These are phyloP conservation scores for Camillea tinctor DNA, from an alignment of 2,329 filamentous ascomycete genomes.

Conservation along the genomic window DNA sequence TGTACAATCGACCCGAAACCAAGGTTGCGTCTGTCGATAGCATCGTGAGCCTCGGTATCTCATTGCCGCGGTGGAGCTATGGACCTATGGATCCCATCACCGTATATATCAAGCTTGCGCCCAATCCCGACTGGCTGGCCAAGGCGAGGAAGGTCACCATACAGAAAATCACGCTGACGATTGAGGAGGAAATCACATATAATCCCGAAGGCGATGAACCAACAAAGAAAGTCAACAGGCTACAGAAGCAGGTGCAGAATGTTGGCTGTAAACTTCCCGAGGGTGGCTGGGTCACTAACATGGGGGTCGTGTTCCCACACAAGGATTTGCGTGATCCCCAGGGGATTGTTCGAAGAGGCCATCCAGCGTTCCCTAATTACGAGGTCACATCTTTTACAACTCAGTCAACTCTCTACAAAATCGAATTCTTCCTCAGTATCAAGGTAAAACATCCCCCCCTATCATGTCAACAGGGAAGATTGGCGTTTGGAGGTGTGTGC, in stretches of 20 bases:
- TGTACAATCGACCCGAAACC: slow-evolving; percentile 96
- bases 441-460: slow-evolving; percentile 71
- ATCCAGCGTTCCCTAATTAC: slow-evolving; percentile 85
- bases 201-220: slow-evolving; percentile 97
- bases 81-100: slow-evolving; percentile 92
- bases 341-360: slow-evolving; percentile 81
- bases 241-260: slow-evolving; percentile 78
- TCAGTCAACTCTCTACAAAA: slow-evolving; percentile 91
- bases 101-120: slow-evolving; percentile 90
- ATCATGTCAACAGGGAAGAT: not conserved
- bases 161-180: slow-evolving; percentile 86
- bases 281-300: slow-evolving; percentile 87
- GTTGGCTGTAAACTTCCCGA: slow-evolving; percentile 86
- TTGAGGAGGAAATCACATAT: slow-evolving; percentile 98
- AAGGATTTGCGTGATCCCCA: slow-evolving; percentile 86
- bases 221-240: slow-evolving; percentile 80
- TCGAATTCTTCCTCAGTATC: slow-evolving; percentile 93
- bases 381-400: slow-evolving; percentile 90
- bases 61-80: slow-evolving; percentile 93
- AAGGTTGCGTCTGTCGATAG: slow-evolving; percentile 86
- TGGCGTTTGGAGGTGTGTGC: slow-evolving; percentile 3
- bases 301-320: slow-evolving; percentile 85
- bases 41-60: slow-evolving; percentile 86
- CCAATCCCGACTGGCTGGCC: slow-evolving; percentile 85
- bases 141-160: slow-evolving; percentile 93